A percentile compares a stretch with the other conserved stretches of the same genome.
Evolutionary conservation across 768 basidiomycete genomes (phyloP).

Genomic region (Tylopilus plumbeoviolaceoides): DNA sequence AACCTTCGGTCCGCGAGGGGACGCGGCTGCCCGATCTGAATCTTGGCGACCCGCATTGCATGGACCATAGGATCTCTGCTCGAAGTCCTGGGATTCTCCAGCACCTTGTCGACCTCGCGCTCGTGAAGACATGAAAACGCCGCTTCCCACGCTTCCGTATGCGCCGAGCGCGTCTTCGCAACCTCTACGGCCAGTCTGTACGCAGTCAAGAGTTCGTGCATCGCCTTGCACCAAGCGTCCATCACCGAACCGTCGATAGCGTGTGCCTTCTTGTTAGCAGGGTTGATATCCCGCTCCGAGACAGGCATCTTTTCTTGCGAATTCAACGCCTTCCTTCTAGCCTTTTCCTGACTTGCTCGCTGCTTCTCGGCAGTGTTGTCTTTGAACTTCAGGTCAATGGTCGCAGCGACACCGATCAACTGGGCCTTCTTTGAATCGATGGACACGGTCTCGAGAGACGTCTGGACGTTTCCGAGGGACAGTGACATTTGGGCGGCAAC

Average conservation of each 20-base stretch:
- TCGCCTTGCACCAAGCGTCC: constrained; percentile 38
- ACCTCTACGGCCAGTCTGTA: constrained; percentile 41
- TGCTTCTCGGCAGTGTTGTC: constrained; percentile 1
- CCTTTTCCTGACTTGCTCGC: background rate
- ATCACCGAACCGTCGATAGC: constrained; percentile 30
- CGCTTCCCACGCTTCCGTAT: constrained; percentile 57
- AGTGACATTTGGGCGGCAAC: constrained; percentile 49
- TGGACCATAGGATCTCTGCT: constrained; percentile 42
- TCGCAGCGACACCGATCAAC: background rate
- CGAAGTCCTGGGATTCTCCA: constrained; percentile 35
- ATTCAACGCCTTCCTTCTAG: constrained; percentile 7
- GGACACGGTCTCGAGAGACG: constrained; percentile 28
- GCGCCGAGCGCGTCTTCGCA: constrained; percentile 47
- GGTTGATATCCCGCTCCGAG: constrained; percentile 27
- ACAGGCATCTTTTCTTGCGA: constrained; percentile 20
- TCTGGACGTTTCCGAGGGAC: constrained; percentile 33
- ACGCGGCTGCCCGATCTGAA: constrained; percentile 52
- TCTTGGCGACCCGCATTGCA: constrained; percentile 49
- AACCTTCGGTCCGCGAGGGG: constrained; percentile 58
- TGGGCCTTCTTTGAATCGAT: constrained; percentile 19
- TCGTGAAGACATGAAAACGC: constrained; percentile 50
- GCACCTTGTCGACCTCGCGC: constrained; percentile 38
- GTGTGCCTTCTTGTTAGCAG: constrained; percentile 21
- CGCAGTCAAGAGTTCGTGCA: constrained; percentile 32
- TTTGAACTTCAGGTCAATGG: constrained; percentile 17